Evolutionary conservation across 2,329 filamentous ascomycete species (phyloP).

Genomic region (Aureobasidium sp.): DNA sequence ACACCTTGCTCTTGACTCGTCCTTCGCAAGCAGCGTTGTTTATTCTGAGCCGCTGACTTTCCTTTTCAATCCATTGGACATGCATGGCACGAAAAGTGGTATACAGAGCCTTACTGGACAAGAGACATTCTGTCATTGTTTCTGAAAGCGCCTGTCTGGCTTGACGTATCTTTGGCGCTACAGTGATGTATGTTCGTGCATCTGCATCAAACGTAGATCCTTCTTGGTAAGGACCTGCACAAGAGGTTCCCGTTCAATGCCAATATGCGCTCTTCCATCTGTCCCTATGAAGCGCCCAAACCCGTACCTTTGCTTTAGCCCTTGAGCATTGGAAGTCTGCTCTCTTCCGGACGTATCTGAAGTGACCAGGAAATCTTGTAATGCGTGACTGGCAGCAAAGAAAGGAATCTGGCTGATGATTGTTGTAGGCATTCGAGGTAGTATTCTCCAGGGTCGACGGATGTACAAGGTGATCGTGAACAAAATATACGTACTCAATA

Average conservation of each 20-base stretch:
- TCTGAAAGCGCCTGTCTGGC: neutral
- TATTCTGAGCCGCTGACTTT: neutral
- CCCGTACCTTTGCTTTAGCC: slow-evolving; percentile 30
- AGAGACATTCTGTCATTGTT: neutral
- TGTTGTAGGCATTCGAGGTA: slow-evolving; percentile 47
- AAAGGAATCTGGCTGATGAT: slow-evolving; percentile 44
- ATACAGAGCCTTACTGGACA: neutral
- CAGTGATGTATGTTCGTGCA: neutral
- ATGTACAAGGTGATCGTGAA: slow-evolving; percentile 41
- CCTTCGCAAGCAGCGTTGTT: neutral
- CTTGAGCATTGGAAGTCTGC: slow-evolving; percentile 20
- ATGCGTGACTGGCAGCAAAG: slow-evolving; percentile 41
- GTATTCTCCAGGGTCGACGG: slow-evolving; percentile 34
- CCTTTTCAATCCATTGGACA: neutral
- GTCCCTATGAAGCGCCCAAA: slow-evolving; percentile 46
- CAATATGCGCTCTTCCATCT: slow-evolving; percentile 44
- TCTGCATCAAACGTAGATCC: neutral
- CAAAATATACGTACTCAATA: slow-evolving; percentile 40
- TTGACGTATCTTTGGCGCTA: neutral
- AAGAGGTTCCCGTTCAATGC: slow-evolving; percentile 46
- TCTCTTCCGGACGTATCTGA: slow-evolving; percentile 21
- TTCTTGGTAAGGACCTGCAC: slow-evolving; percentile 12
- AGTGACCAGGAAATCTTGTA: slow-evolving; percentile 31
- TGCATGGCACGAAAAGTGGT: neutral
- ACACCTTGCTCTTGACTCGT: neutral